phyloP scores from a whole-genome alignment of 2,329 filamentous ascomycete genomes.

The Stagonosporopsis chrysanthemi region DNA sequence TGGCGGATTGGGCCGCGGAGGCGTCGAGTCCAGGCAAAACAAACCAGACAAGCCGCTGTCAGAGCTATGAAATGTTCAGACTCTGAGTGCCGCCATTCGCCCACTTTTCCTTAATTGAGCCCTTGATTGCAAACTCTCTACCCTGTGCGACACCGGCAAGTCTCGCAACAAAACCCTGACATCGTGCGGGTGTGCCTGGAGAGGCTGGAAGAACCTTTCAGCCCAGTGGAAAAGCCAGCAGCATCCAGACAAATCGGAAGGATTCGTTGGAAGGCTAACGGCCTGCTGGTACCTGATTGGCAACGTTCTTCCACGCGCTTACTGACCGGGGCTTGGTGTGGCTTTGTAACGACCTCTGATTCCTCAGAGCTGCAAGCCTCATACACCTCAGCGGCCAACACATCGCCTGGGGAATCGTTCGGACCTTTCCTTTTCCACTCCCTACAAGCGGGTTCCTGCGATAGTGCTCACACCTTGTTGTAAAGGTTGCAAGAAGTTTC shows the following conservation, averaged over 20 bases:
- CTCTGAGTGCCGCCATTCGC: conserved; percentile 20
- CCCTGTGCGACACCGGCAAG: conserved; percentile 9
- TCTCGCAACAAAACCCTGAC: conserved; percentile 19
- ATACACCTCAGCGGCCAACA: conserved; percentile 37
- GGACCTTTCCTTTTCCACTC: conserved; percentile 13
- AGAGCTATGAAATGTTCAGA: conserved; percentile 23
- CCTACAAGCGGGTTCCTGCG: conserved; percentile 17
- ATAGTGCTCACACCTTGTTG: conserved; percentile 17
- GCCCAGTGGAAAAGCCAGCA: conserved; percentile 27
- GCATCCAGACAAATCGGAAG: conserved; percentile 39
- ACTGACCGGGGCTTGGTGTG: conserved; percentile 21
- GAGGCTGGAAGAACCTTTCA: conserved; percentile 31
- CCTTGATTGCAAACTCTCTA: conserved; percentile 16
- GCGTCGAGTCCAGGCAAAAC: conserved; percentile 17
- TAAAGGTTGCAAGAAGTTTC: conserved; percentile 15
- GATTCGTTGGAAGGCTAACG: conserved; percentile 30
- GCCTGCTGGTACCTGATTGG: conserved; percentile 40
- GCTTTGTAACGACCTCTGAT: conserved; percentile 9
- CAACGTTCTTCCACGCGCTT: conserved; percentile 27
- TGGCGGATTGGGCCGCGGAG: conserved; percentile 3
- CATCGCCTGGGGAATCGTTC: conserved; percentile 28
- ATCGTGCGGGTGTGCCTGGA: conserved; percentile 24
- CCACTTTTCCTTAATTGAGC: conserved; percentile 20
- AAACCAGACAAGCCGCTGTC: conserved; percentile 36
- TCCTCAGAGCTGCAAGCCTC: conserved; percentile 30